phyloP scores from a whole-genome alignment of 805 yeast species.

The Yarrowia sp. region DNA sequence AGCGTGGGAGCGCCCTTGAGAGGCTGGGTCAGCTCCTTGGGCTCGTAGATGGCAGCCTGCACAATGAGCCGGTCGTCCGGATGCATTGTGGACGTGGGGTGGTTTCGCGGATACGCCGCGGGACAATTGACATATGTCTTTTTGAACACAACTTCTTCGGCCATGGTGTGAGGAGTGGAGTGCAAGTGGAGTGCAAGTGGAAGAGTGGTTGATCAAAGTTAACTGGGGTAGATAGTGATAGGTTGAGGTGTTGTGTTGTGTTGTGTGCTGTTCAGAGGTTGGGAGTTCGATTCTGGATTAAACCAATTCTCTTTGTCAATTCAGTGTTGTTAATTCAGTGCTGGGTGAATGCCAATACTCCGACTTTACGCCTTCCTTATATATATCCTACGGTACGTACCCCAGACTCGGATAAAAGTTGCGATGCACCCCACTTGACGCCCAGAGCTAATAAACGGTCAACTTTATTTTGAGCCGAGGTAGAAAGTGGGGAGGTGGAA shows the following conservation, averaged over 20 bases:
- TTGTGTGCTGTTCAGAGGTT: too few species aligned
- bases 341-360: too few species aligned
- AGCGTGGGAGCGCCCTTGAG: conserved; percentile 33
- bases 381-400: background rate
- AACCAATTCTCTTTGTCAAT: too few species aligned
- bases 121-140: conserved; percentile 36
- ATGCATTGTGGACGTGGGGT: conserved; percentile 33
- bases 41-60: conserved; percentile 31
- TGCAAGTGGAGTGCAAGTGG: background rate
- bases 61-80: conserved; percentile 29
- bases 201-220: too few species aligned
- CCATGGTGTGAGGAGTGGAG: conserved; percentile 4
- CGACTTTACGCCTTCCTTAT: too few species aligned
- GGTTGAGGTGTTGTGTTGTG: too few species aligned
- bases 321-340: too few species aligned
- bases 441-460: background rate
- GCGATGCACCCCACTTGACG: conserved; percentile 27
- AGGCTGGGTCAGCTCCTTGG: conserved; percentile 32
- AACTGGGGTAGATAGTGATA: too few species aligned
- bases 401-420: conserved; percentile 33
- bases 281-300: too few species aligned
- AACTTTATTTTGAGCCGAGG: conserved; percentile 24
- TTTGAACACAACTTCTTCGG: conserved; percentile 35
- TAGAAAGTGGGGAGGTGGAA: background rate
- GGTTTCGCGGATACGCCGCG: conserved; percentile 36